Evolutionary conservation across 345 rosid genomes (phyloP).

Genomic region (Salix exigua): DNA sequence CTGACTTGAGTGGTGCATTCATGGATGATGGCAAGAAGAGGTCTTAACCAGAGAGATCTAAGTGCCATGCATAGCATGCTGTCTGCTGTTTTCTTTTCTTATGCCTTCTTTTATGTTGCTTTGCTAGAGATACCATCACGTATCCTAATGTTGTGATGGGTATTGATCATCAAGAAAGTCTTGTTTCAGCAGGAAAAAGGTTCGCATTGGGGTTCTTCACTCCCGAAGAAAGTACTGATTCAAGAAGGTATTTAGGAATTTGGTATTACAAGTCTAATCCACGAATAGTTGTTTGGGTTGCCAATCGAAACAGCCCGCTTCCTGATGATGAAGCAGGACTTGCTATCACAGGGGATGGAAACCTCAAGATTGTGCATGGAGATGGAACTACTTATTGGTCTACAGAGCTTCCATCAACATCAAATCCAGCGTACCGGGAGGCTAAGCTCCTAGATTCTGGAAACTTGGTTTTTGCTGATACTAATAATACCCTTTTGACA

Average conservation of each 20-base stretch:
- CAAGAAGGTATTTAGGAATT: conserved; percentile 40
- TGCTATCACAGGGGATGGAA: too few species aligned
- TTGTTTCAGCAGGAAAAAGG: conserved; percentile 18
- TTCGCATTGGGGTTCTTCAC: conserved; percentile 43
- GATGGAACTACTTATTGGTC: too few species aligned
- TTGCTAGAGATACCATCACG: conserved; percentile 18
- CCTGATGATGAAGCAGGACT: not conserved
- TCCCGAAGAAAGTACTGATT: conserved; percentile 30
- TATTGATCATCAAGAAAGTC: conserved; percentile 12
- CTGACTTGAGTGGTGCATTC: too few species aligned
- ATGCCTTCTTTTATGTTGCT: not conserved
- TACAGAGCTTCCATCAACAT: too few species aligned
- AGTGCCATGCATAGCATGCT: not conserved
- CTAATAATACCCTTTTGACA: too few species aligned
- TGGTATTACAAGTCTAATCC: conserved; percentile 34
- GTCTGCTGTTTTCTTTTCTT: not conserved
- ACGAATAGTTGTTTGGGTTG: conserved; percentile 43
- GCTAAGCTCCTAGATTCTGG: too few species aligned
- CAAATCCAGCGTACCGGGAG: too few species aligned
- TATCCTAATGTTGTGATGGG: not conserved
- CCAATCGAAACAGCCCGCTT: conserved; percentile 38
- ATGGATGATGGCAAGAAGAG: not conserved
- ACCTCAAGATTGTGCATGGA: too few species aligned
- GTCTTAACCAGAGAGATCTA: not conserved
- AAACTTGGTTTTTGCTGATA: too few species aligned